Evolutionary conservation across 768 basidiomycete genomes (phyloP).

Genomic region (Mycena haematopus): DNA sequence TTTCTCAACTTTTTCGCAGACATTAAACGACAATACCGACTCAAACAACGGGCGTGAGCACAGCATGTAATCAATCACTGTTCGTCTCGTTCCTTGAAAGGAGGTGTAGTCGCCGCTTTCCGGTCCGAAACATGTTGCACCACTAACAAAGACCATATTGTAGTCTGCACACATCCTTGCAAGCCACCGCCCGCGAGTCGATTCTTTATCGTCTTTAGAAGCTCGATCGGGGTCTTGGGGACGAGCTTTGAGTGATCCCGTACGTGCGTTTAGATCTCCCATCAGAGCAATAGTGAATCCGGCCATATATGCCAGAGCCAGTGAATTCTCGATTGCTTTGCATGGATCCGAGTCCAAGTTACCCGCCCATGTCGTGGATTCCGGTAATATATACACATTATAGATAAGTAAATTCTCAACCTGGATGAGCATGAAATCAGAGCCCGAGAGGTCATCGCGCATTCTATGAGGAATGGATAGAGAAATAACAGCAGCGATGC

Average conservation of each 20-base stretch:
- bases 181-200: neutral
- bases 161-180: neutral
- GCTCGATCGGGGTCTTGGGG: constrained; percentile 1
- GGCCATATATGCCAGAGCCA: constrained; percentile 6
- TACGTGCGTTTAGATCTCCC: constrained; percentile 20
- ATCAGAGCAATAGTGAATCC: neutral
- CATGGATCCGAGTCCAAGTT: constrained; percentile 12
- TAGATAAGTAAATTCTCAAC: neutral
- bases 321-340: constrained; percentile 1
- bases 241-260: neutral
- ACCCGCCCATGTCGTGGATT: constrained; percentile 3
- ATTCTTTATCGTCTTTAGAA: neutral
- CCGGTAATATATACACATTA: constrained; percentile 16
- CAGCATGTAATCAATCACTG: constrained; percentile 18
- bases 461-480: neutral
- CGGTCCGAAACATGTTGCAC: constrained; percentile 5
- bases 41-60: constrained; percentile 9
- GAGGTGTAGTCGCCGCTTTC: constrained; percentile 22
- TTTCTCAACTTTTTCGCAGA: neutral
- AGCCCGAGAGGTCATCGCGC: constrained; percentile 6
- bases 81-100: constrained; percentile 13
- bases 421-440: constrained; percentile 18
- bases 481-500: neutral
- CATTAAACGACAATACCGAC: neutral
- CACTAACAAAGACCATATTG: constrained; percentile 9